These are phyloP conservation scores for Rhododendron ovatum DNA, from an alignment of 148 eudicot genomes.

Conservation along the genomic window DNA sequence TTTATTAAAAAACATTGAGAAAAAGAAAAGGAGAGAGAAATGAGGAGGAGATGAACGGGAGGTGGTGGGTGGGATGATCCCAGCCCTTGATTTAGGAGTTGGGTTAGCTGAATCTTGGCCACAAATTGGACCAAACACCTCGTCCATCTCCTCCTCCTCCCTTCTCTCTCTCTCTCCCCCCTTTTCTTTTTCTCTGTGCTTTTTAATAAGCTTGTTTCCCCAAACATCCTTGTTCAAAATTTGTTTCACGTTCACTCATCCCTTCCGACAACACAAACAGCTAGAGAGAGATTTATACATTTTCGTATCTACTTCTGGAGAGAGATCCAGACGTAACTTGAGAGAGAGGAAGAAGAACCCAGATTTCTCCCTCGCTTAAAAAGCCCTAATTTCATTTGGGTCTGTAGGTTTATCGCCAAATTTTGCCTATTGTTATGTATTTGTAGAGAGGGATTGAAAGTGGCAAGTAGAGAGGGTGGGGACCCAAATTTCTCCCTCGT, in stretches of 20 bases:
- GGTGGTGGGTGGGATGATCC: no score
- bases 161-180: no score
- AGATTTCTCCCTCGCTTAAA: neutral
- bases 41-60: no score
- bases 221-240: no score
- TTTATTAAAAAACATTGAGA: no score
- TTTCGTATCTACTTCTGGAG: neutral
- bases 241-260: neutral
- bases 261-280: neutral
- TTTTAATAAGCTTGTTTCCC: no score
- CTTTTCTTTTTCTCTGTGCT: no score
- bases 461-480: neutral
- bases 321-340: neutral
- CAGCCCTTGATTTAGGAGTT: no score
- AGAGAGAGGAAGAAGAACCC: neutral
- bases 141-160: no score
- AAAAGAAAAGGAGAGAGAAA: no score
- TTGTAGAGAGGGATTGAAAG: neutral
- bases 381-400: neutral
- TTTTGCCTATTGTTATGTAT: neutral
- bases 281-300: neutral
- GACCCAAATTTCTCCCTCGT: slow-evolving; percentile 4
- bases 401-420: neutral
- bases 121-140: no score
- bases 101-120: no score